Evolutionary conservation across 2,329 filamentous ascomycete species (phyloP), one percentile per base, ranked within the genome.

Genomic region (Fusarium sp.): DNA sequence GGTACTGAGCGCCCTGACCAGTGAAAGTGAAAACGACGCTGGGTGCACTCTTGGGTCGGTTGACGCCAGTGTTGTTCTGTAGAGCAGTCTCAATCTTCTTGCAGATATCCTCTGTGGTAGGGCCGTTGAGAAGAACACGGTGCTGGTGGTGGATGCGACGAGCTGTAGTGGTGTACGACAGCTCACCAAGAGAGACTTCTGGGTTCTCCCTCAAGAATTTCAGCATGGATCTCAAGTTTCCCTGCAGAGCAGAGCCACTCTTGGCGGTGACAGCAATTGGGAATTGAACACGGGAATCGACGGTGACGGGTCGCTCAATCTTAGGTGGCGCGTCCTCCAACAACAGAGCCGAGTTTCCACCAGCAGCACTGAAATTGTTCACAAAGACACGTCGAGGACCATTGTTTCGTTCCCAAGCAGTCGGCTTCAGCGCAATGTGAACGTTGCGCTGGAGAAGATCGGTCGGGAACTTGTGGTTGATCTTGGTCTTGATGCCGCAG

Each of bases 301-400:
- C 88, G 84, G 33, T 5, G 47, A 6, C 38, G 9, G 54, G 4
- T 18, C 88, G 81, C 0, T 59, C 22, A 0, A 45, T 27, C 20
- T 56, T 63, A 0, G 40, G 47, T 0, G 89, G 87, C 2, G 86
- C 86, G 6, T 89, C 85, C 76, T 93, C 90, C 1, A 94, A 75
- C 18, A 94, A 79, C 38, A 94, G 78, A 18, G 91, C 90, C 2
- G 91, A 93, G 81, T 94, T 95, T 13, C 92, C 92, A 74, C 92
- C 92, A 47, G 92, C 91, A 8, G 92, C 92, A 71, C 89, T 89
- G 77, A 93, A 93, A 82, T 93, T 93, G 82, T 94, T 94, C 70
- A 93, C 82, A 74, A 89, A 88, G 10, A 88, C 82, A 4, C 85
- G 81, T 52, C 87, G 83, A 0, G 84, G 85, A 72, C 84, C 86